These are phyloP conservation scores for Anastatica hierochuntica DNA, from an alignment of 345 rosid genomes.

Conservation along the genomic window DNA sequence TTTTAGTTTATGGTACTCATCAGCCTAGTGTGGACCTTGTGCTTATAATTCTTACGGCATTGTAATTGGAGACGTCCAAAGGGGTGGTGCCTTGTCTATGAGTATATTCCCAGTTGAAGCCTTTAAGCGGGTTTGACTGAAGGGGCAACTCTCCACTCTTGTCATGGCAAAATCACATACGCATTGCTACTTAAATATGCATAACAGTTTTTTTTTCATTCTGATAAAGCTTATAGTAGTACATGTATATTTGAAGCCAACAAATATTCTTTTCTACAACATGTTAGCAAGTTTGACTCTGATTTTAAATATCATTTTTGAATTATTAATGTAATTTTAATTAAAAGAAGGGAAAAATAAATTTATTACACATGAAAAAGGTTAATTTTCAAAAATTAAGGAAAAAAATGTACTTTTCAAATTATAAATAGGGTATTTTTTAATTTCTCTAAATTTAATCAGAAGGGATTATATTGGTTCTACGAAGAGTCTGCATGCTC, in stretches of 20 bases:
- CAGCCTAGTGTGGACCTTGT: conserved; percentile 30
- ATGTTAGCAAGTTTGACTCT: conserved; percentile 74
- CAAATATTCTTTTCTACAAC: conserved; percentile 69
- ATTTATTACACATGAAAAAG: no score
- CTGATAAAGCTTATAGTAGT: conserved; percentile 66
- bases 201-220: conserved; percentile 85
- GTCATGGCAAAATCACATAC: conserved; percentile 79
- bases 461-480: no score
- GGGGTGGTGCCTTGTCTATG: conserved; percentile 68
- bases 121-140: conserved; percentile 83
- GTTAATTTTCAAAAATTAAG: no score
- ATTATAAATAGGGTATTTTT: no score
- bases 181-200: conserved; percentile 72
- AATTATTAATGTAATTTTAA: no score
- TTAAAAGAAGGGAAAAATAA: no score
- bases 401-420: no score
- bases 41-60: no score
- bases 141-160: conserved; percentile 62
- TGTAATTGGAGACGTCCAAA: conserved; percentile 79
- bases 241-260: conserved; percentile 84
- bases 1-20: no score
- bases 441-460: no score
- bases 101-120: conserved; percentile 78
- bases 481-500: no score
- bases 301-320: no score